Base-by-base conservation (phyloP, 371 early-diverging fungal genomes). In the Mortierella sp. region DNA sequence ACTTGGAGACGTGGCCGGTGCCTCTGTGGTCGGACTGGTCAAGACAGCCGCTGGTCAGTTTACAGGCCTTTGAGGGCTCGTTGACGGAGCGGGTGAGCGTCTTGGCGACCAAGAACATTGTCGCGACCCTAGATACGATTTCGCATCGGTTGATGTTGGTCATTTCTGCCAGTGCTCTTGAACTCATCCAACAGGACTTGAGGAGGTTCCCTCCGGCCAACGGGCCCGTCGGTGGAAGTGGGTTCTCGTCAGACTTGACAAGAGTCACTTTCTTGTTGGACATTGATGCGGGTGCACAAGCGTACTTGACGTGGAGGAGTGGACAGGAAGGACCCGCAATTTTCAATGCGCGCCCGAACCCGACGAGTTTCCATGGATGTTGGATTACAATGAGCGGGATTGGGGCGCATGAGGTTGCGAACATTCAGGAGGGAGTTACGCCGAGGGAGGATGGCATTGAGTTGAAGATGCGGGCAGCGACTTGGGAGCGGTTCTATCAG, bases 11-110 rank as follows among this genome's bases (percentile, higher is more conserved):
- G 0, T 85, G 86, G 86, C 86, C 86, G 12, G 60, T 85, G n/a
- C 86, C 86, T 0, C 72, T 85, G 27, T 85, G 86, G 86, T 85
- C 86, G 2, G 86, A 85, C n/a, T 85, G 86, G 86, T 76, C 79
- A 21, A 73, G 82, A 3, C 75, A 77, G 3, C 77, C 86, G 18
- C 32, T 85, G 16, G 49, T 85, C 46, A 38, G 32, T 4, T 51
- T 85, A 56, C 70, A 74, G 21, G 75, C 79, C 71, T 85, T 85
- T 65, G 18, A 48, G 4, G 86, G 86, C 4, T 85, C 82, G 1
- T 71, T 85, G 38, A 81, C 82, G 21, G 86, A 85, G 41, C 48
- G 32, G n/a, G 82, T 85, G 11, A 18, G 71, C 6, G 70, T 79
- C 1, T 27, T 85, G 72, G 55, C 65, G 35, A 85, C 86, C 3